Evolutionary conservation across 306 rosid genomes (phyloP).

Genomic region (Pterocarpus macrocarpus): DNA sequence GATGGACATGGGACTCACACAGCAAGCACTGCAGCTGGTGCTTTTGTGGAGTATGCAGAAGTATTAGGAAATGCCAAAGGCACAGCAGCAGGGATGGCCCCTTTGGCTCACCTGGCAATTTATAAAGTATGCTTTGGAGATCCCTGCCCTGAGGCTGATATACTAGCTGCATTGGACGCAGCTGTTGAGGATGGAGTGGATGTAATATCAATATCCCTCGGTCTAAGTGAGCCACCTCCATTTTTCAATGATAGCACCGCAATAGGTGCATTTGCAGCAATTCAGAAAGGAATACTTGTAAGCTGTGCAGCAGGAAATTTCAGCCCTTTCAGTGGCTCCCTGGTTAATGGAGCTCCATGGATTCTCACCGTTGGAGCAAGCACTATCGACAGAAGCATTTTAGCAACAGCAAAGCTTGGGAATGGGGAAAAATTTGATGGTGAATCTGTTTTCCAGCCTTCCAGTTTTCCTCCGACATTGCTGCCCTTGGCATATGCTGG

Average conservation of each 20-base stretch:
- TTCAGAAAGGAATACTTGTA: constrained; percentile 75
- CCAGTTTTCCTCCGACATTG: constrained; percentile 45
- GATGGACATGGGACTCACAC: constrained; percentile 67
- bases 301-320: constrained; percentile 73
- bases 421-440: constrained; percentile 57
- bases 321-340: constrained; percentile 58
- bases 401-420: constrained; percentile 60
- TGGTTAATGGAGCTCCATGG: constrained; percentile 85
- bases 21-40: constrained; percentile 59
- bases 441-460: constrained; percentile 62
- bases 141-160: constrained; percentile 53
- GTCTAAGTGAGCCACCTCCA: constrained; percentile 45
- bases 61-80: constrained; percentile 78
- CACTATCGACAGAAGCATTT: constrained; percentile 67
- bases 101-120: constrained; percentile 73
- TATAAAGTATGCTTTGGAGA: constrained; percentile 58
- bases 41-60: constrained; percentile 57
- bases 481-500: constrained; percentile 70
- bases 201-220: constrained; percentile 75
- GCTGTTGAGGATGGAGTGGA: constrained; percentile 74
- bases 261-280: constrained; percentile 73
- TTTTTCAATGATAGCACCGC: constrained; percentile 66
- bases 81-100: constrained; percentile 80
- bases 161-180: constrained; percentile 59
- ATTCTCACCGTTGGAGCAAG: constrained; percentile 73